phyloP scores from a whole-genome alignment of 805 yeast genomes.

The Hanseniaspora mollemarum region DNA sequence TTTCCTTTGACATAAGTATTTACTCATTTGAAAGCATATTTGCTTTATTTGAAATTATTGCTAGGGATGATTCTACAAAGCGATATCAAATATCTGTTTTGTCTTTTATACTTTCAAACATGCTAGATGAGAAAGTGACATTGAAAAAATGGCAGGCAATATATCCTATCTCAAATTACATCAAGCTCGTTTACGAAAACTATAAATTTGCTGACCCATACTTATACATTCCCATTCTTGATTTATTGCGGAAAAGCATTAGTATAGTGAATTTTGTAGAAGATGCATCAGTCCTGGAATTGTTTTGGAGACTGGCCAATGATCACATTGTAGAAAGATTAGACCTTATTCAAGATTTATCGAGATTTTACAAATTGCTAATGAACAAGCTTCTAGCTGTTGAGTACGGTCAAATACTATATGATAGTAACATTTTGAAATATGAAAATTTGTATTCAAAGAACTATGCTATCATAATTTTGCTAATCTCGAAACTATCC shows the following conservation, averaged over 20 bases:
- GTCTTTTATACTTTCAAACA: conserved; percentile 5
- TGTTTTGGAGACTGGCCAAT: conserved; percentile 19
- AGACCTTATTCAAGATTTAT: conserved; percentile 16
- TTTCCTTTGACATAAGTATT: conserved; percentile 3
- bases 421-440: conserved; percentile 18
- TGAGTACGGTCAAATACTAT: conserved; percentile 20
- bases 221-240: conserved; percentile 28
- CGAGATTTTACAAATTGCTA: conserved; percentile 22
- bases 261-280: conserved; percentile 20
- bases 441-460: conserved; percentile 17
- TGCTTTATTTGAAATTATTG: conserved; percentile 21
- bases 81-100: not conserved
- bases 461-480: conserved; percentile 23
- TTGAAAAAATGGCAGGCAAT: conserved; percentile 16
- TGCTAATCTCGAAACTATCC: conserved; percentile 24
- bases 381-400: conserved; percentile 24
- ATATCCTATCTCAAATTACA: conserved; percentile 18
- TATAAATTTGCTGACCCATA: conserved; percentile 24
- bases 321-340: conserved; percentile 10
- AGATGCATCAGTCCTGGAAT: conserved; percentile 17
- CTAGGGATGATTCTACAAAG: not conserved
- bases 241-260: conserved; percentile 24
- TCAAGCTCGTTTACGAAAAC: conserved; percentile 16
- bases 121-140: conserved; percentile 17
- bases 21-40: conserved; percentile 24